Evolutionary conservation across 2,329 filamentous ascomycete species (phyloP).

Genomic region (Dothiorella sarmentorum): DNA sequence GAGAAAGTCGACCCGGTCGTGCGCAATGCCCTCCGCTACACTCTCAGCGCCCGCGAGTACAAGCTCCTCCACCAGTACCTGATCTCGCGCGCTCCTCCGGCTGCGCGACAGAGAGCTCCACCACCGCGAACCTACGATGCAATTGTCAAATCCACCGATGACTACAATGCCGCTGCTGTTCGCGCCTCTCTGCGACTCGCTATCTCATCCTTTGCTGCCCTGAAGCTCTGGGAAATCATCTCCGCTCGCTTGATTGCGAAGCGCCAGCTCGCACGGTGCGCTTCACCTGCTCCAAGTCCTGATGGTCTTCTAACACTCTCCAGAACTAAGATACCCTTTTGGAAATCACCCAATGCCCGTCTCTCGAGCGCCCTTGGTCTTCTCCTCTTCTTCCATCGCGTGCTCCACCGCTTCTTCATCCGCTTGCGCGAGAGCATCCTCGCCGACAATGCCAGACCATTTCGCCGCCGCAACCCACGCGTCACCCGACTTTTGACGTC

Average conservation of each 20-base stretch:
- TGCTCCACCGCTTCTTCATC: slow-evolving; percentile 85
- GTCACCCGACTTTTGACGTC: slow-evolving; percentile 75
- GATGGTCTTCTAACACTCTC: too few species aligned
- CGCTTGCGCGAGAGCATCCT: slow-evolving; percentile 75
- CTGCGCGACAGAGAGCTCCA: slow-evolving; percentile 54
- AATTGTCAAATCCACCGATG: slow-evolving; percentile 45
- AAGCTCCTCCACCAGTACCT: slow-evolving; percentile 79
- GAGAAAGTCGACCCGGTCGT: slow-evolving; percentile 63
- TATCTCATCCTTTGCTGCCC: slow-evolving; percentile 39
- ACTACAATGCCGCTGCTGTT: slow-evolving; percentile 48
- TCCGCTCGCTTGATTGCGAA: slow-evolving; percentile 35
- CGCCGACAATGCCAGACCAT: slow-evolving; percentile 73
- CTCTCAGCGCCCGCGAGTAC: slow-evolving; percentile 79
- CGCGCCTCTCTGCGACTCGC: slow-evolving; percentile 46
- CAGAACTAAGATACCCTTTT: slow-evolving; percentile 35
- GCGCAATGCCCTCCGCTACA: slow-evolving; percentile 83
- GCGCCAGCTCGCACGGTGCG: slow-evolving; percentile 25
- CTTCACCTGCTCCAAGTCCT: too few species aligned
- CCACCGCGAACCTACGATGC: slow-evolving; percentile 51
- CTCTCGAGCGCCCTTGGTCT: slow-evolving; percentile 79
- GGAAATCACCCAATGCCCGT: slow-evolving; percentile 64
- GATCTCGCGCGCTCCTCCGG: slow-evolving; percentile 62
- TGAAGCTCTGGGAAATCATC: slow-evolving; percentile 48
- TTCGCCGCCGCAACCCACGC: slow-evolving; percentile 77
- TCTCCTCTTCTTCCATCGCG: slow-evolving; percentile 81